A percentile compares a stretch with the other conserved stretches of the same genome.
These are phyloP conservation scores for Diaporthe sp. DNA, from an alignment of 2,329 filamentous ascomycete genomes.

Conservation along the genomic window DNA sequence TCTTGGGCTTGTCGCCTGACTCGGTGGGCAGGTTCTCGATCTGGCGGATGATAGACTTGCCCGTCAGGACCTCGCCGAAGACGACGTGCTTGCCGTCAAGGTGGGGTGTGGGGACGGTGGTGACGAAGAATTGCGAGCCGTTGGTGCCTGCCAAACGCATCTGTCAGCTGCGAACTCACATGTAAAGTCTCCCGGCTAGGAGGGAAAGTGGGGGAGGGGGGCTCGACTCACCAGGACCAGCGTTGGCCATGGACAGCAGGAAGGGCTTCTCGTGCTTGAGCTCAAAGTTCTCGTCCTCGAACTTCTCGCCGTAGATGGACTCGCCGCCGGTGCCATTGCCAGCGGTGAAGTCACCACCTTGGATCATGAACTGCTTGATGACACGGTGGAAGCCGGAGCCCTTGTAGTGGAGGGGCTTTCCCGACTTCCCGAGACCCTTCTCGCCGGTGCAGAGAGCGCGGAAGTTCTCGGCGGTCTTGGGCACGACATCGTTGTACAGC, in stretches of 20 bases:
- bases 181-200: too few relatives aligned
- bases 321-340: conserved; percentile 96
- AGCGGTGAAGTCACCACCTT: conserved; percentile 96
- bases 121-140: conserved; percentile 98
- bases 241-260: conserved; percentile 97
- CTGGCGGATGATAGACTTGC: conserved; percentile 90
- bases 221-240: conserved; percentile 79
- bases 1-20: conserved; percentile 80
- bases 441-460: conserved; percentile 94
- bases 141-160: conserved; percentile 77
- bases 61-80: conserved; percentile 92
- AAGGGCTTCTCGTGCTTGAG: conserved; percentile 94
- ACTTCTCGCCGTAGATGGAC: conserved; percentile 97
- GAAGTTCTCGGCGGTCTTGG: conserved; percentile 98
- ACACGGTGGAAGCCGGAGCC: conserved; percentile 93
- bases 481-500: conserved; percentile 81
- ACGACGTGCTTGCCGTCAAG: conserved; percentile 97
- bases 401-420: conserved; percentile 93
- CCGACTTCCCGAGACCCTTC: conserved; percentile 85
- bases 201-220: neutral
- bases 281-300: conserved; percentile 96
- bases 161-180: neutral
- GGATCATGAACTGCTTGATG: conserved; percentile 99
- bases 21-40: conserved; percentile 87
- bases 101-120: conserved; percentile 93